These are phyloP conservation scores for Cadophora gregata DNA, from an alignment of 2,329 filamentous ascomycete genomes.

Conservation along the genomic window DNA sequence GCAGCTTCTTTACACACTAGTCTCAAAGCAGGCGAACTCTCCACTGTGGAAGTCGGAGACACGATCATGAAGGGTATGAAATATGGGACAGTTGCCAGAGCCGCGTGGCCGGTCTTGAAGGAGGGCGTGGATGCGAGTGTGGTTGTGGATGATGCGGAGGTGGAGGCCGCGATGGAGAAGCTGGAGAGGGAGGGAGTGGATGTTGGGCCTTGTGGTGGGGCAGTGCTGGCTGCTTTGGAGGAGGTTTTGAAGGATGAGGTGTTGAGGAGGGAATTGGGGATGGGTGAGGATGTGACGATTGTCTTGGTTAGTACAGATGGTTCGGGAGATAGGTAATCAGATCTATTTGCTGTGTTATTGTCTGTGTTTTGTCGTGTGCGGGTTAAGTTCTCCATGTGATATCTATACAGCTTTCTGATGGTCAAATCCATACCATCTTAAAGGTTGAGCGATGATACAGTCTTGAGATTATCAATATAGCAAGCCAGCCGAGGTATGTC, in stretches of 20 bases:
- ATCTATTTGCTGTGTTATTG: background rate
- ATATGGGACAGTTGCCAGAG: background rate
- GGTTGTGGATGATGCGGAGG: background rate
- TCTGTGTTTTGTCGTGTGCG: background rate
- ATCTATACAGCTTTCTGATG: too few species aligned
- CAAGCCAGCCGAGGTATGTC: background rate
- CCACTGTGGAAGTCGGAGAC: background rate
- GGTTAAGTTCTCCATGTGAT: too few species aligned
- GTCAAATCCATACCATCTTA: too few species aligned
- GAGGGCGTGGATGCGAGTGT: constrained; percentile 1
- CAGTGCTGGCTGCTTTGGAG: background rate
- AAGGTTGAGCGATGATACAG: background rate
- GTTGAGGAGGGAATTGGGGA: background rate
- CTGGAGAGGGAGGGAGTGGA: background rate
- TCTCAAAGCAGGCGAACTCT: background rate
- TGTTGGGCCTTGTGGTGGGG: background rate
- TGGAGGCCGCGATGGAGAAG: background rate
- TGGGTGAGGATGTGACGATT: background rate
- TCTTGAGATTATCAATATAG: background rate
- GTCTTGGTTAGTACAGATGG: background rate
- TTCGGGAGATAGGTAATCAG: background rate
- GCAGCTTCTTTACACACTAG: constrained; percentile 5
- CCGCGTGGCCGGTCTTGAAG: constrained; percentile 13
- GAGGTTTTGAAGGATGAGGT: background rate
- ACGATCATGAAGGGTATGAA: constrained; percentile 5